Evolutionary conservation across 2,329 filamentous ascomycete species (phyloP).

Genomic region (Zymoseptoria brevis): DNA sequence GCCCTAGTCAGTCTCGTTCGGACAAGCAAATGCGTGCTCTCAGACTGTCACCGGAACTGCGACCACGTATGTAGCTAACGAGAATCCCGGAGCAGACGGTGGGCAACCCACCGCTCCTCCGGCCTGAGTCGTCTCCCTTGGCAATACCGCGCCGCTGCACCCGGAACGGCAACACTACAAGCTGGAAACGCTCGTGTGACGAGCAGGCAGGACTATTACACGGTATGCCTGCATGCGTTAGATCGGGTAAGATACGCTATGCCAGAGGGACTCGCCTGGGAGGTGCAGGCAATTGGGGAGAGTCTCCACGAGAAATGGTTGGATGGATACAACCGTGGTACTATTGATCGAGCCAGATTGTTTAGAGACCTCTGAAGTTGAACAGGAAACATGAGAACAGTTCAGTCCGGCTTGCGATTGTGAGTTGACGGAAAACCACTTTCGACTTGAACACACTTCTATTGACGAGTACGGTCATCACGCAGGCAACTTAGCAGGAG

Average conservation of each 20-base stretch:
- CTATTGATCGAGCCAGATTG: neutral
- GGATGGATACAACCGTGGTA: neutral
- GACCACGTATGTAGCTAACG: neutral
- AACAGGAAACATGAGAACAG: neutral
- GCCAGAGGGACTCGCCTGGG: neutral
- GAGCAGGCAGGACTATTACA: neutral
- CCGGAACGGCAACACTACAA: neutral
- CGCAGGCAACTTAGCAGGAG: no score
- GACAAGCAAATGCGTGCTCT: no score
- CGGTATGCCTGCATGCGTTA: neutral
- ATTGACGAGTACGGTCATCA: no score
- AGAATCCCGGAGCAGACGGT: neutral
- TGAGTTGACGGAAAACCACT: no score
- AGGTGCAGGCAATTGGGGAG: neutral
- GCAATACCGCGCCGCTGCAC: neutral
- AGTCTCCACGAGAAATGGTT: neutral
- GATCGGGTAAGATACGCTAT: neutral
- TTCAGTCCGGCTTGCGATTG: no score
- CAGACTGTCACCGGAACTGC: no score
- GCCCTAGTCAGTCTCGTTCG: neutral
- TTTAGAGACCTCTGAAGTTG: neutral
- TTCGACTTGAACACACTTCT: no score
- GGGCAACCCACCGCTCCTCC: neutral
- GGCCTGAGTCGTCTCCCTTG: neutral
- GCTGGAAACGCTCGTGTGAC: neutral